Evolutionary conservation across 305 asterid genomes (phyloP).

Genomic region (Caryopteris hybrid): DNA sequence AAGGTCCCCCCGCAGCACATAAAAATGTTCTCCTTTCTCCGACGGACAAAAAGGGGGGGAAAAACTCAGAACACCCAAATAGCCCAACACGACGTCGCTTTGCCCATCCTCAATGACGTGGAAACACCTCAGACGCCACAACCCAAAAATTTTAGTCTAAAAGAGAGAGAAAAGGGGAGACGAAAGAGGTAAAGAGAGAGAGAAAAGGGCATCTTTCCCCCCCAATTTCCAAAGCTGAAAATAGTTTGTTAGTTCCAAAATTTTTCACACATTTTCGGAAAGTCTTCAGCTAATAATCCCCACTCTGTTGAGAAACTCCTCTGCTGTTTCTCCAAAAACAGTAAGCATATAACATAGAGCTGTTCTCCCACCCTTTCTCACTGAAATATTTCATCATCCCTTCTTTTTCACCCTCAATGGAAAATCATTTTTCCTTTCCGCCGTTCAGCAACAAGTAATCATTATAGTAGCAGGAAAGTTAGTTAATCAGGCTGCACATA

Average conservation of each 20-base stretch:
- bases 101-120: conserved; percentile 21
- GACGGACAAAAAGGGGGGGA: too few species aligned
- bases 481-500: conserved; percentile 9
- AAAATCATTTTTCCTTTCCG: neutral
- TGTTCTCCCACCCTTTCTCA: neutral
- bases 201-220: conserved; percentile 5
- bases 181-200: neutral
- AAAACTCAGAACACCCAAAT: neutral
- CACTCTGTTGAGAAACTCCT: neutral
- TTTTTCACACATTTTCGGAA: conserved; percentile 4
- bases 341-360: conserved; percentile 8
- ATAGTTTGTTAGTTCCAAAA: neutral
- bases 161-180: neutral
- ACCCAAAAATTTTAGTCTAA: neutral
- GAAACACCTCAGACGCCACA: conserved; percentile 25
- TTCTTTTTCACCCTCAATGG: neutral
- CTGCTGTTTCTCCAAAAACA: conserved; percentile 23
- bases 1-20: too few species aligned
- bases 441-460: conserved; percentile 10
- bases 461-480: conserved; percentile 18
- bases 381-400: neutral
- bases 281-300: conserved; percentile 14
- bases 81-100: conserved; percentile 25
- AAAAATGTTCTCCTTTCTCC: too few species aligned
- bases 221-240: conserved; percentile 24